These are phyloP conservation scores for Ormosia emarginata DNA, from an alignment of 306 rosid genomes.

Conservation along the genomic window DNA sequence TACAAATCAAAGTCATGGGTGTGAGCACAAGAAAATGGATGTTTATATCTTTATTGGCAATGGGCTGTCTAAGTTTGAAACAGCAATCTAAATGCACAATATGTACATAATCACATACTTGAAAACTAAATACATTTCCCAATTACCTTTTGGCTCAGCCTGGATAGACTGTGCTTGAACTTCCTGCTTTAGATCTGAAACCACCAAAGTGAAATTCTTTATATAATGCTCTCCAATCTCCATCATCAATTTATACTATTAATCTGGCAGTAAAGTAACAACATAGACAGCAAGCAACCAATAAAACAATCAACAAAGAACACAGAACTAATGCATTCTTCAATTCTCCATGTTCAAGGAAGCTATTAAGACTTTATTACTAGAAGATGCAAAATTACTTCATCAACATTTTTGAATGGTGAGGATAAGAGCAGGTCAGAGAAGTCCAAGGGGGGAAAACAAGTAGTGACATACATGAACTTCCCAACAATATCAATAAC, in stretches of 20 bases:
- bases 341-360: not conserved
- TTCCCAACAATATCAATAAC: not conserved
- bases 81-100: not conserved
- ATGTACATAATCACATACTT: not conserved
- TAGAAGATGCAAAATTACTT: not conserved
- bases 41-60: not conserved
- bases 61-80: not conserved
- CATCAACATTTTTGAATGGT: not conserved
- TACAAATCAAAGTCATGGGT: constrained; percentile 32
- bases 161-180: constrained; percentile 32
- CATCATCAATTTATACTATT: not conserved
- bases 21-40: constrained; percentile 19
- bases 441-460: not conserved
- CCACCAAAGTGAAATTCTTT: constrained; percentile 17
- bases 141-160: constrained; percentile 58
- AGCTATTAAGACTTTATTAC: not conserved
- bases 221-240: not conserved
- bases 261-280: constrained; percentile 3
- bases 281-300: constrained; percentile 9
- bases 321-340: not conserved
- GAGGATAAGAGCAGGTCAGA: not conserved
- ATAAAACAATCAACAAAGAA: constrained; percentile 13
- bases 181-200: constrained; percentile 52
- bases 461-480: not conserved
- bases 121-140: not conserved